A percentile compares a stretch with the other conserved stretches of the same genome.
phyloP scores from a whole-genome alignment of 2,329 filamentous ascomycete genomes.

The Massarina eburnea region DNA sequence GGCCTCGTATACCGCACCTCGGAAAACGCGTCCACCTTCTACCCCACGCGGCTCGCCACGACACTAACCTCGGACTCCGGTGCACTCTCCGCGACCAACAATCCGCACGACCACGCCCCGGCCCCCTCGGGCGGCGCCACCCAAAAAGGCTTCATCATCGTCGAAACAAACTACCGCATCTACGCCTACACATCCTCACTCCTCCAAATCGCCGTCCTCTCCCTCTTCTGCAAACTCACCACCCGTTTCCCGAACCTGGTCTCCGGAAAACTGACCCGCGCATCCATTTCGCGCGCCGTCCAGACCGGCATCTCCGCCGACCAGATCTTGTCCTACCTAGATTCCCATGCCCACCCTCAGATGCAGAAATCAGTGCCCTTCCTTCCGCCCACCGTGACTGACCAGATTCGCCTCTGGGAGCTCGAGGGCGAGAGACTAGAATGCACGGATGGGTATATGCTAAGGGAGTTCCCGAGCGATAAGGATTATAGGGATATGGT shows the following conservation, averaged over 20 bases:
- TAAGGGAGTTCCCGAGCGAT: slow-evolving; percentile 78
- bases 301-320: slow-evolving; percentile 88
- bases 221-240: slow-evolving; percentile 82
- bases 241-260: slow-evolving; percentile 95
- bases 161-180: slow-evolving; percentile 96
- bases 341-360: slow-evolving; percentile 90
- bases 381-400: slow-evolving; percentile 91
- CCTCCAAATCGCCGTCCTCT: slow-evolving; percentile 90
- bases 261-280: slow-evolving; percentile 84
- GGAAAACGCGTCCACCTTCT: slow-evolving; percentile 59
- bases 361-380: slow-evolving; percentile 78
- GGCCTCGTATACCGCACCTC: slow-evolving; percentile 76
- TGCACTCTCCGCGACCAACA: slow-evolving; percentile 62
- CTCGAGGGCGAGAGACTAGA: slow-evolving; percentile 95
- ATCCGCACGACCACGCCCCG: slow-evolving; percentile 38
- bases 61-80: slow-evolving; percentile 81
- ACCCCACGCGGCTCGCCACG: slow-evolving; percentile 90
- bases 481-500: slow-evolving; percentile 71
- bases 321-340: slow-evolving; percentile 92
- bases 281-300: slow-evolving; percentile 85
- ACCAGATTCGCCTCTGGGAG: slow-evolving; percentile 97
- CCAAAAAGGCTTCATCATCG: slow-evolving; percentile 80
- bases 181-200: slow-evolving; percentile 96
- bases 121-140: slow-evolving; percentile 52
- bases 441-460: slow-evolving; percentile 78